Evolutionary conservation across 805 yeast genomes (phyloP).

Genomic region (Cyberlindnera xishuangbannaensis): DNA sequence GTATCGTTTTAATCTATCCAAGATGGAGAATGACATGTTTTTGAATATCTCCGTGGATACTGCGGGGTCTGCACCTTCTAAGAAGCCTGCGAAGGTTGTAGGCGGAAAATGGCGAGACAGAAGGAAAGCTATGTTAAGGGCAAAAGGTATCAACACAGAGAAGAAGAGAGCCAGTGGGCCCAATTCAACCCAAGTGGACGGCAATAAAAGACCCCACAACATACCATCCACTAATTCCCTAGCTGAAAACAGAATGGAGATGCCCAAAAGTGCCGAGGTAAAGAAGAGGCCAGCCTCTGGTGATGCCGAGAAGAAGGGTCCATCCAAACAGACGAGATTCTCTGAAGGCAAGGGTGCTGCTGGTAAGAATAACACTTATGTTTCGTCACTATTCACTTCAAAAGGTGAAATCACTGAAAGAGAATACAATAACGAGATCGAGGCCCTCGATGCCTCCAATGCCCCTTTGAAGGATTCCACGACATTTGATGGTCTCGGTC

Average conservation of each 20-base stretch:
- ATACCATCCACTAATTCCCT: too few relatives aligned
- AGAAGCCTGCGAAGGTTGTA: constrained; percentile 36
- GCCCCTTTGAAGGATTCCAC: constrained; percentile 71
- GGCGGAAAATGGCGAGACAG: constrained; percentile 87
- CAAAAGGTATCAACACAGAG: constrained; percentile 19
- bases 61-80: constrained; percentile 17
- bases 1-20: too few relatives aligned
- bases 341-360: constrained; percentile 44
- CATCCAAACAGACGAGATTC: constrained; percentile 33
- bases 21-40: constrained; percentile 63
- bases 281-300: constrained; percentile 14
- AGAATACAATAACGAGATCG: constrained; percentile 31
- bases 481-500: constrained; percentile 66
- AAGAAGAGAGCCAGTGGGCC: constrained; percentile 8
- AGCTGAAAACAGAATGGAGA: constrained; percentile 5
- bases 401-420: constrained; percentile 46
- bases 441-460: constrained; percentile 57
- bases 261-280: too few relatives aligned
- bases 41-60: constrained; percentile 57
- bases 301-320: constrained; percentile 19
- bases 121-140: constrained; percentile 35
- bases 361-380: constrained; percentile 57
- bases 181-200: constrained; percentile 9
- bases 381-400: constrained; percentile 80
- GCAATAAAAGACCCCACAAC: too few relatives aligned